Evolutionary conservation across 2,329 filamentous ascomycete species (phyloP), one percentile per base, ranked within the genome.

Genomic region (Xylaria multiplex): DNA sequence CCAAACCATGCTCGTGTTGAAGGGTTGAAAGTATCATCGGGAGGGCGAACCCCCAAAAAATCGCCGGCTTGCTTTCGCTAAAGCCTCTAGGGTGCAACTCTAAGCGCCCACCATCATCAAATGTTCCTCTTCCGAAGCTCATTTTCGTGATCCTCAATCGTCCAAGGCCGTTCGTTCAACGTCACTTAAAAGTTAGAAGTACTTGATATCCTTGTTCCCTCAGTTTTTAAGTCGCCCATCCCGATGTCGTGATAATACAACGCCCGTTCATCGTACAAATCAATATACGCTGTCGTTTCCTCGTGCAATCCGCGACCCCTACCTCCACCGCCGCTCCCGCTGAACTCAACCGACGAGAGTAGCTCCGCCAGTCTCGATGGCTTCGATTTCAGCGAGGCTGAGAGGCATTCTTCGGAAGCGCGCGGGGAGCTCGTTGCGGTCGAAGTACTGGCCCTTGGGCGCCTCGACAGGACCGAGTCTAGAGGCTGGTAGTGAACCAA

Each of bases 331-430:
- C 22, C 14, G 46, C 16, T 19, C 3, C 22, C 14, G 46, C 16
- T 19, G 1, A 49, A 37, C 66, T 82, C 77, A 87, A 69, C 82
- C 81, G 70, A 85, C 79, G 63, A 84, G 77, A 42, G 85, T 81
- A 40, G 95, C 96, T 64, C 96, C 96, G 62, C 94, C 96, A 62
- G 93, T 96, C 87, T 97, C 93, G 76, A 99, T 87, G 24, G 93
- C 94, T 80, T 98, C 96, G 67, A 99, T 99, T 86, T 99, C 96
- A 49, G 90, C 89, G 73, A 90, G 81, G 43, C 87, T 90, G 81
- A 94, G 91, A 13, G 88, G 86, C 55, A 87, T 83, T 70, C 93
- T 87, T 76, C 90, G 88, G 87, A 97, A 99, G 74, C 95, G 88
- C 69, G 84, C 78, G 19, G 96, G 95, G 27, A 99, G 89, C 81